Evolutionary conservation across 2,329 filamentous ascomycete species (phyloP).

Genomic region (Endocalyx cinctus): DNA sequence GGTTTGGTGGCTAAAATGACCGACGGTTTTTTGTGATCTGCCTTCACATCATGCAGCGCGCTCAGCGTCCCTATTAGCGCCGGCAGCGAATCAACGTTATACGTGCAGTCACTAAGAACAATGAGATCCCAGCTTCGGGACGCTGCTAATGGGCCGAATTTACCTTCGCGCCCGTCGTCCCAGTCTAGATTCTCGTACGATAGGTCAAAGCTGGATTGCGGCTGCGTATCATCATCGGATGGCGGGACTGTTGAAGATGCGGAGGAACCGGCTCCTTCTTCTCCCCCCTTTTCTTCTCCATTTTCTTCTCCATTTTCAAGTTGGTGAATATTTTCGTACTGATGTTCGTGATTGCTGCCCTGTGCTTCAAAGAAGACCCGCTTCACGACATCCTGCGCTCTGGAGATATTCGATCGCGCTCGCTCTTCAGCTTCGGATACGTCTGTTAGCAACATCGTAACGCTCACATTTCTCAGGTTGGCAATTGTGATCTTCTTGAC

Average conservation of each 20-base stretch:
- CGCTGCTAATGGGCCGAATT: slow-evolving; percentile 37
- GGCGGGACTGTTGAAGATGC: neutral
- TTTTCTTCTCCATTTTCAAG: neutral
- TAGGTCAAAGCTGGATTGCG: too few relatives aligned
- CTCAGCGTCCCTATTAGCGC: slow-evolving; percentile 50
- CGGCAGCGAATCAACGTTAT: slow-evolving; percentile 53
- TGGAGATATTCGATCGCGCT: slow-evolving; percentile 42
- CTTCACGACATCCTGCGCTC: slow-evolving; percentile 7
- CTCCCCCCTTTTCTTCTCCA: neutral
- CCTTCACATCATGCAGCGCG: slow-evolving; percentile 39
- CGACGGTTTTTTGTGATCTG: slow-evolving; percentile 25
- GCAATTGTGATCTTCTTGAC: slow-evolving; percentile 8
- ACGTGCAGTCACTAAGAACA: slow-evolving; percentile 57
- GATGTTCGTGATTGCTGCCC: too few relatives aligned
- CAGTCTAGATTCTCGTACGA: slow-evolving; percentile 55
- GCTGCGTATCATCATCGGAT: too few relatives aligned
- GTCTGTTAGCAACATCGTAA: slow-evolving; percentile 49
- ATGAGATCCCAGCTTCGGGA: slow-evolving; percentile 46
- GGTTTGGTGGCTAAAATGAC: slow-evolving; percentile 54
- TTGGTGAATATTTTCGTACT: too few relatives aligned
- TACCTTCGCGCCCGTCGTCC: slow-evolving; percentile 44
- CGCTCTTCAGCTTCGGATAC: slow-evolving; percentile 49
- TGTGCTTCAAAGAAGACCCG: too few relatives aligned
- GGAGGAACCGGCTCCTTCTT: neutral
- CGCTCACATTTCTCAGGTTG: neutral